phyloP scores from a whole-genome alignment of 2,329 filamentous ascomycete species.

The Ilyonectria mors-panacis region DNA sequence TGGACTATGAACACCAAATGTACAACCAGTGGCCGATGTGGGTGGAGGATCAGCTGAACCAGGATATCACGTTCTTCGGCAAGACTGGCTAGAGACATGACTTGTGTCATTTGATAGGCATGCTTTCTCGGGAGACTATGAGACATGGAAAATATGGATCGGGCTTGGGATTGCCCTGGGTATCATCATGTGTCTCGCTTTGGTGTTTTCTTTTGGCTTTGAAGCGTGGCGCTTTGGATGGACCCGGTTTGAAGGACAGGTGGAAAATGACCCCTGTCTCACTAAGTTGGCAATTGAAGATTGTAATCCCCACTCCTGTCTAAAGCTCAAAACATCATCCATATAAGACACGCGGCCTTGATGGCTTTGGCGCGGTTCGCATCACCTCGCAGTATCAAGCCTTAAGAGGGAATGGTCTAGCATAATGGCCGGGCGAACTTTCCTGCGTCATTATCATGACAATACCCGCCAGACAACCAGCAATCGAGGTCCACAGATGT shows the following conservation, averaged over 20 bases:
- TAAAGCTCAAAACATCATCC: not conserved
- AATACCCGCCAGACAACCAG: not conserved
- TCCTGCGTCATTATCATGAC: slow-evolving; percentile 5
- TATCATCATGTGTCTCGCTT: not conserved
- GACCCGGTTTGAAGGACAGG: not conserved
- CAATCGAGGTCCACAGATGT: not conserved
- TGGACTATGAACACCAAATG: slow-evolving; percentile 59
- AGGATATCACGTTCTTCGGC: slow-evolving; percentile 63
- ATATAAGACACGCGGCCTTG: not conserved
- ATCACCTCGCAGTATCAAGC: slow-evolving; percentile 10
- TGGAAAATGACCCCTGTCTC: not conserved
- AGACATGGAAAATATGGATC: not conserved
- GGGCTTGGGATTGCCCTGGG: not conserved
- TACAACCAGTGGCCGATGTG: slow-evolving; percentile 70
- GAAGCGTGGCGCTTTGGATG: slow-evolving; percentile 28
- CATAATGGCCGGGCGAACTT: not conserved
- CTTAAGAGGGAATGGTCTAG: slow-evolving; percentile 1
- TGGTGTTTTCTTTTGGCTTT: slow-evolving; percentile 12
- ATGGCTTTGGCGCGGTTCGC: not conserved
- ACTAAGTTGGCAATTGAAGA: not conserved
- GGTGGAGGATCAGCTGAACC: slow-evolving; percentile 66
- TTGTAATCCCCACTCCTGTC: not conserved
- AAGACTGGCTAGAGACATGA: slow-evolving; percentile 29
- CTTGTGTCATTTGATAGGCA: not conserved
- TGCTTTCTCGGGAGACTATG: not conserved